Evolutionary conservation across 73 alveolate species (phyloP), one percentile per base, ranked within the genome.

Genomic region (Tetrahymena borealis): DNA sequence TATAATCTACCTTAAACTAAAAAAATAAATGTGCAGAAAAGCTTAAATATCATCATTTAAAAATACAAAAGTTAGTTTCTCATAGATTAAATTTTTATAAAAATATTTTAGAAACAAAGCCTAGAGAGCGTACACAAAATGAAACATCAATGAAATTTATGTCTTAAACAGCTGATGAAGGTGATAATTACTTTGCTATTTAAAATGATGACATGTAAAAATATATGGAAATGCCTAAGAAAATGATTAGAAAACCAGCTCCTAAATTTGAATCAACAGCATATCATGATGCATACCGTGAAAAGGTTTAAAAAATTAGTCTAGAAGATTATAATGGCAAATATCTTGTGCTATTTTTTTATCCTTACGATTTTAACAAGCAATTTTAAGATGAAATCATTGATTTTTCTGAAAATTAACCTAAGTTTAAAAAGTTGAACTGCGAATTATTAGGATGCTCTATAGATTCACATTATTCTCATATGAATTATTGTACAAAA

Each of bases 321-420:
- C 92, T 97, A 33, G 42, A 93, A 28, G 99, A 99, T 94, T 99
- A 96, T 97, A 94, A 94, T 78, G 99, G 99, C 78, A 98, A 98
- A 96, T 98, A 99, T 94, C 97, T 98, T 13, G 99, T 99, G 91
- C 98, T 99, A 40, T 99, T 99, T 99, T 98, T 98, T 98, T 99
- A 99, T 95, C 99, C 99, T 11, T 95, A 98, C 92, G 99, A 99
- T 93, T 99, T 99, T 96, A 99, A 99, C 85, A 98, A 98, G 94
- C 99, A 98, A 78, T 99, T 99, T 97, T 99, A 99, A 16, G 98
- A 99, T 39, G 99, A 99, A 97, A 98, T 99, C 79, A 39, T 93
- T 60, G 90, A 93, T 39, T 93, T 93, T 92, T 85, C 93, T 32
- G 99, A 97, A 41, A 95, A 94, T 41, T 96, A 99, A 9, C 97